Evolutionary conservation across 2,329 filamentous ascomycete species (phyloP), one percentile per base, ranked within the genome.

Genomic region (Huntiella savannae): DNA sequence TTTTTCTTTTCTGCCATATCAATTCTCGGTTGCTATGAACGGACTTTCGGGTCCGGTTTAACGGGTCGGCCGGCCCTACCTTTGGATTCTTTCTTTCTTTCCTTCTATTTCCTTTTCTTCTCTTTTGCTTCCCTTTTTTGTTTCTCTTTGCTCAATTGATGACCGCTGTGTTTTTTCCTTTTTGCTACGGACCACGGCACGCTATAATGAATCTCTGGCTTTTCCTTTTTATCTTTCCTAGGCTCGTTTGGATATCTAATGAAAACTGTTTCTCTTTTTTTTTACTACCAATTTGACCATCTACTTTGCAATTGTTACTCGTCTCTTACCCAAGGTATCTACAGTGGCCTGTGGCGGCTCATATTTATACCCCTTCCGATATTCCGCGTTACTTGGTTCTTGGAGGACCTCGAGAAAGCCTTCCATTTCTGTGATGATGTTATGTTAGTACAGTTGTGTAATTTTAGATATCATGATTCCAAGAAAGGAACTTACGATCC

Each of bases 141-240:
- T 46, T 11, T 13, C 16, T 19, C n/a, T 19, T 42, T 47, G 7
- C 42, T 36, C 33, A 33, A 28, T 28, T 28, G 22, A 28, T 28
- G 22, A 28, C 22, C 22, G 22, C 19, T 28, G 15, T 12, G 19
- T 32, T 40, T 43, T 32, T 19, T 36, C 12, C 40, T 22, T 34
- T 37, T 41, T 28, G 17, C 11, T 33, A 44, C 28, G 42, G 42
- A 42, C 40, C 19, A 49, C 43, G 38, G 43, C 42, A 49, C 48
- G n/a, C 33, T 11, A 32, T 43, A 32, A 34, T 32, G 22, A 28
- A 28, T 28, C 22, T 28, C 22, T 28, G 22, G 6, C 13, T 39
- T 39, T 45, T 17, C 19, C 17, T 33, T 5, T n/a, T 33, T 40
- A n/a, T 34, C 16, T 40, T 33, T 8, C 37, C 37, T 17, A 40